These are phyloP conservation scores for Lecanoromycetidae sp. DNA, from an alignment of 2,329 filamentous ascomycete genomes.

Conservation along the genomic window DNA sequence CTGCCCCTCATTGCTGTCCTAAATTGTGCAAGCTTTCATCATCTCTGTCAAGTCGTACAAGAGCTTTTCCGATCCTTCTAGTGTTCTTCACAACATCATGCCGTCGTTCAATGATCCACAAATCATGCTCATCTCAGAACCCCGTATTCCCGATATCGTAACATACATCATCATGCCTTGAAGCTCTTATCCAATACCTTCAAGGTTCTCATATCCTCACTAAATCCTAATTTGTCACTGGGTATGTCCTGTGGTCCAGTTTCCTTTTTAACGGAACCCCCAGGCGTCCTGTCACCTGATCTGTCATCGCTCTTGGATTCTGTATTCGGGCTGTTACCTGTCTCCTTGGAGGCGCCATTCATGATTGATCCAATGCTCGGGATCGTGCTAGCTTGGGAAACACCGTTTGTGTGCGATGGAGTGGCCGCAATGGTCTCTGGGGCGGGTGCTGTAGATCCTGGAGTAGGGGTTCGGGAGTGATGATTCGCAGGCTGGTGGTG, in stretches of 20 bases:
- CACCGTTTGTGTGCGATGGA: conserved; percentile 7
- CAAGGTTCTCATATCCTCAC: conserved; percentile 54
- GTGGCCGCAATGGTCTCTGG: neutral
- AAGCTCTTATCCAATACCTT: conserved; percentile 51
- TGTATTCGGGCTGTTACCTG: conserved; percentile 8
- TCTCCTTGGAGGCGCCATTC: conserved; percentile 22
- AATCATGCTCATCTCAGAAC: neutral
- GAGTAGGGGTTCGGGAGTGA: conserved; percentile 4
- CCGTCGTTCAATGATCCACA: neutral
- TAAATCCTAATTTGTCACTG: conserved; percentile 42
- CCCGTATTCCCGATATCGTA: neutral
- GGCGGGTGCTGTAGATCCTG: neutral
- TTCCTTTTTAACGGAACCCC: conserved; percentile 25
- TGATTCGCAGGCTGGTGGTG: neutral
- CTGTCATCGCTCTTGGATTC: conserved; percentile 11
- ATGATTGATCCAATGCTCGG: conserved; percentile 25
- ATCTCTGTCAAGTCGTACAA: too few species aligned
- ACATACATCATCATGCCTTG: conserved; percentile 23
- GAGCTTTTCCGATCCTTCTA: too few species aligned
- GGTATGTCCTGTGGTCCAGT: conserved; percentile 42
- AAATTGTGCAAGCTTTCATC: too few species aligned
- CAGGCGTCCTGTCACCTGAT: conserved; percentile 16
- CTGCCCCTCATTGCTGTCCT: too few species aligned
- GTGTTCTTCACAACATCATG: too few species aligned
- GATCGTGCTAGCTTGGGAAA: conserved; percentile 17